A percentile compares a stretch with the other conserved stretches of the same genome.
Conservation (phyloP, 805 yeast species). For the Alloascoidea hylecoeti region DNA sequence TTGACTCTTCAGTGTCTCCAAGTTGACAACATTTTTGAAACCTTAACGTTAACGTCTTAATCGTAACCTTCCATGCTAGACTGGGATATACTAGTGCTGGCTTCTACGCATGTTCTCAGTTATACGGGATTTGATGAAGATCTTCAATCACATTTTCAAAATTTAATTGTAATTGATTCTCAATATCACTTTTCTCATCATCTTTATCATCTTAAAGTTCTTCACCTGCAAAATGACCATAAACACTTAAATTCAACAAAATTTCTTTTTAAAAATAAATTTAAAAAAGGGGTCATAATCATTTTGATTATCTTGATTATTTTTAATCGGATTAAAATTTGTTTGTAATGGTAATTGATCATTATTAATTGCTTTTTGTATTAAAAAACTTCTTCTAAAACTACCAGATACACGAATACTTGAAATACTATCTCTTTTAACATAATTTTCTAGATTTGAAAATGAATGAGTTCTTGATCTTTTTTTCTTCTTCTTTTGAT, state of each 20-base stretch:
- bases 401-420: conserved; percentile 68
- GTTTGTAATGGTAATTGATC: background rate
- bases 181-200: conserved; percentile 22
- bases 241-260: conserved; percentile 78
- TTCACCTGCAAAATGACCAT: conserved; percentile 98
- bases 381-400: conserved; percentile 53
- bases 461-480: conserved; percentile 24
- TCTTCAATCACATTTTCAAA: conserved; percentile 5
- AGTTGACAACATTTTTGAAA: too few species aligned
- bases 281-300: conserved; percentile 17
- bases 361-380: background rate
- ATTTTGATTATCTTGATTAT: too few species aligned
- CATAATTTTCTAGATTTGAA: too few species aligned
- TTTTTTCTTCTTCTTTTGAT: too few species aligned
- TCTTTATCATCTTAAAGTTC: conserved; percentile 75
- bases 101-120: too few species aligned
- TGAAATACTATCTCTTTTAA: conserved; percentile 20
- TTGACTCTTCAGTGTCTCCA: too few species aligned
- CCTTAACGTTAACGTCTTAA: too few species aligned
- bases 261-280: conserved; percentile 70
- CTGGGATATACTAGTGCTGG: too few species aligned
- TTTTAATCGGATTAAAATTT: background rate
- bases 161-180: conserved; percentile 17
- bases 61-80: too few species aligned
- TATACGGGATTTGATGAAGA: too few species aligned